Percentiles rank a stretch among this genome's conserved stretches.
Evolutionary conservation across 1,284 basidiomycete species (phyloP).

Genomic region (Vanrija humicola): DNA sequence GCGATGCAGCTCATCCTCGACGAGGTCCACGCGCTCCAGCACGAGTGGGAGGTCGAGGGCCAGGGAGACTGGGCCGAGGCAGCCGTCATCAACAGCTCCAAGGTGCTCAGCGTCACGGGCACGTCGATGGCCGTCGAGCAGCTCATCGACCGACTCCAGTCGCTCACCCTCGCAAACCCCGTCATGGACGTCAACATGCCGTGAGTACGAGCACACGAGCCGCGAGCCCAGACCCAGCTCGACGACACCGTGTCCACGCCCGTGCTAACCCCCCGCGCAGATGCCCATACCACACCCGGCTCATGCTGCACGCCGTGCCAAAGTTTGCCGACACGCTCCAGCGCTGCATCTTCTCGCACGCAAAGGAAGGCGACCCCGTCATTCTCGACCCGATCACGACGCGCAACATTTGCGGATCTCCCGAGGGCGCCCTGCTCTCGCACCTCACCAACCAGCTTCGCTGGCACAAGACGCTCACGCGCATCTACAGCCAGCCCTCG

Average conservation of each 20-base stretch:
- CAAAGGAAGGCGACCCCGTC: constrained; percentile 21
- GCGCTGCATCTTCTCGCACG: constrained; percentile 28
- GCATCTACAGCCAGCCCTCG: constrained; percentile 30
- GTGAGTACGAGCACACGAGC: constrained; percentile 10
- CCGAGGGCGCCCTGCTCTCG: constrained; percentile 33
- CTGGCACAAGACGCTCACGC: constrained; percentile 46
- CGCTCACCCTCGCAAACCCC: constrained; percentile 44
- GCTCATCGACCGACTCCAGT: constrained; percentile 41
- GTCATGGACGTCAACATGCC: constrained; percentile 49
- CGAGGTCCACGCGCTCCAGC: constrained; percentile 40
- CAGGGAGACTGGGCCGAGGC: constrained; percentile 45
- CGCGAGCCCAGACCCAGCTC: constrained; percentile 3
- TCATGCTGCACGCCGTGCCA: constrained; percentile 45
- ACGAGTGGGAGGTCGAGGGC: constrained; percentile 33
- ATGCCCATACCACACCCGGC: constrained; percentile 43
- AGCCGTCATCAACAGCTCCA: constrained; percentile 45
- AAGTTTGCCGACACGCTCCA: constrained; percentile 37
- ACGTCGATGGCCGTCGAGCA: constrained; percentile 42
- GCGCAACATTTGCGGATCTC: constrained; percentile 35
- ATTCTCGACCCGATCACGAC: constrained; percentile 46
- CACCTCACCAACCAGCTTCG: constrained; percentile 42
- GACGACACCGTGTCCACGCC: too few relatives aligned
- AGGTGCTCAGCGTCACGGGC: constrained; percentile 45
- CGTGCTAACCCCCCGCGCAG: constrained; percentile 8
- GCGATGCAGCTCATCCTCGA: constrained; percentile 47